A percentile compares a stretch with the other conserved stretches of the same genome.
These are phyloP conservation scores for Cyclotella kingstonii DNA, from an alignment of 108 stramenopile genomes.

Conservation along the genomic window DNA sequence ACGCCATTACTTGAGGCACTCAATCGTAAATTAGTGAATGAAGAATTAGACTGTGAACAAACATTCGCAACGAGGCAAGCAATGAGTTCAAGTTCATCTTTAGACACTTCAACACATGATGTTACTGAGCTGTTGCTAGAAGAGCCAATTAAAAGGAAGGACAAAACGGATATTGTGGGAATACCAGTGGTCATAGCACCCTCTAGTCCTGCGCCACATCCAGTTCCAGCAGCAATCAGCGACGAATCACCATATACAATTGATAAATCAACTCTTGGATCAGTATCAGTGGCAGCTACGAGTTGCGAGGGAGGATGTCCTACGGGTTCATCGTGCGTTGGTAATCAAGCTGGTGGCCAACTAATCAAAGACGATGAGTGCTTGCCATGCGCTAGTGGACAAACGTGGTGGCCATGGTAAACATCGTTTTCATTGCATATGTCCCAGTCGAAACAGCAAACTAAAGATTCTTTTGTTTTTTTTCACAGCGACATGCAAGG, in stretches of 20 bases:
- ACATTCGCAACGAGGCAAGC: background rate
- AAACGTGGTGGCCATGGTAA: constrained; percentile 35
- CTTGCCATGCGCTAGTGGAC: constrained; percentile 9
- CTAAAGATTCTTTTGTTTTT: too few relatives aligned
- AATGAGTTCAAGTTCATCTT: background rate
- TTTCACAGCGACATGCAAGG: constrained; percentile 16
- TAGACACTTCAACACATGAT: too few relatives aligned
- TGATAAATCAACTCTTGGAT: constrained; percentile 14
- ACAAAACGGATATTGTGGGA: constrained; percentile 35
- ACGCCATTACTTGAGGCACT: constrained; percentile 17
- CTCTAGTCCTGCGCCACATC: background rate
- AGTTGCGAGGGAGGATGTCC: constrained; percentile 30
- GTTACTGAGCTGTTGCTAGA: background rate
- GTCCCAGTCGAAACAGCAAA: too few relatives aligned
- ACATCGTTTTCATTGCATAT: too few relatives aligned
- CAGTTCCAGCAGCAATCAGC: background rate
- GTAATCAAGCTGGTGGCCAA: constrained; percentile 22
- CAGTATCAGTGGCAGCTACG: constrained; percentile 16
- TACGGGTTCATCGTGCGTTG: constrained; percentile 24
- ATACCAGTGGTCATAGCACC: background rate
- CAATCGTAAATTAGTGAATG: constrained; percentile 10
- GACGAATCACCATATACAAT: constrained; percentile 28
- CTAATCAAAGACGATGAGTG: constrained; percentile 23
- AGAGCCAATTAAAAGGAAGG: constrained; percentile 14
- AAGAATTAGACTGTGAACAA: constrained; percentile 9